Evolutionary conservation across 176 grass and related monocot species (phyloP).

Genomic region (Musa beccarii): DNA sequence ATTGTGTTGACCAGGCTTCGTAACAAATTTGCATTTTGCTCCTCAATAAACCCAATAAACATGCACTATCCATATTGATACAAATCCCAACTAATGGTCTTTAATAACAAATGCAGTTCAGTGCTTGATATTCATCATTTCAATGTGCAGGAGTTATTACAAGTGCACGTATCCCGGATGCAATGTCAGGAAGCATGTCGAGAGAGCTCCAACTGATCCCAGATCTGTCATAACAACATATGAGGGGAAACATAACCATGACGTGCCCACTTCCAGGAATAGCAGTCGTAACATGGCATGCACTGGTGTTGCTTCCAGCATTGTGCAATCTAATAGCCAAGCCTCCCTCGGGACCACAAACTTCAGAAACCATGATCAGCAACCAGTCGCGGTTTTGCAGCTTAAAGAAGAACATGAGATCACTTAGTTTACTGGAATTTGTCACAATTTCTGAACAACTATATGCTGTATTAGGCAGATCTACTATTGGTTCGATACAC

Average conservation of each 20-base stretch:
- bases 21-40: no score
- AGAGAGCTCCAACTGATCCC: slow-evolving; percentile 58
- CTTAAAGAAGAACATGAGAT: slow-evolving; percentile 71
- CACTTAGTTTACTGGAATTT: slow-evolving; percentile 6
- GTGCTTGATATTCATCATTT: not conserved
- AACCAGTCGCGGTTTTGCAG: slow-evolving; percentile 34
- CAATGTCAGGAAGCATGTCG: slow-evolving; percentile 79
- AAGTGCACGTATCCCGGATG: slow-evolving; percentile 79
- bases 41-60: not conserved
- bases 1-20: no score
- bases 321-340: slow-evolving; percentile 11
- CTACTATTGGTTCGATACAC: no score
- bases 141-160: slow-evolving; percentile 73
- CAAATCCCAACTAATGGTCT: not conserved
- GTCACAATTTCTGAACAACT: no score
- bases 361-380: slow-evolving; percentile 4
- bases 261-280: slow-evolving; percentile 51
- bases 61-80: not conserved
- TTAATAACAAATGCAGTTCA: not conserved
- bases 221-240: slow-evolving; percentile 79
- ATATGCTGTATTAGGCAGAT: no score
- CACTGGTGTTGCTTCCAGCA: slow-evolving; percentile 16
- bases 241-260: slow-evolving; percentile 84
- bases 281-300: slow-evolving; percentile 32
- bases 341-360: slow-evolving; percentile 13